phyloP scores from a whole-genome alignment of 768 basidiomycete genomes.

The Pleurotus pulmonarius region DNA sequence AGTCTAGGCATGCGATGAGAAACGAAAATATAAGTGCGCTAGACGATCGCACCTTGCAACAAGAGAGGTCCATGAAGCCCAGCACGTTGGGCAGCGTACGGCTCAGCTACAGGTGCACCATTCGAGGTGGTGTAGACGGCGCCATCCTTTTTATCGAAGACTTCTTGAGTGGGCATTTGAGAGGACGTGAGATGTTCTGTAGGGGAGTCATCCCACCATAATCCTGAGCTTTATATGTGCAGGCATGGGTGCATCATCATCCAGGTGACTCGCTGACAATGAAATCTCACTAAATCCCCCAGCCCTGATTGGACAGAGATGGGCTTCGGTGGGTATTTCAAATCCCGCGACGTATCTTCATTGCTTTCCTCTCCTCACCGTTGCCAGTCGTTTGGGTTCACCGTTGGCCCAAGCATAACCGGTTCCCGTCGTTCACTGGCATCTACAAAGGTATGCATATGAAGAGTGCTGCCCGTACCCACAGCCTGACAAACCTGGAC shows the following conservation, averaged over 20 bases:
- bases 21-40: neutral
- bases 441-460: neutral
- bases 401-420: neutral
- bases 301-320: slow-evolving; percentile 5
- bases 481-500: slow-evolving; percentile 5
- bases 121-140: slow-evolving; percentile 83
- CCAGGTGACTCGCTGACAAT: slow-evolving; percentile 1
- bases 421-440: slow-evolving; percentile 1
- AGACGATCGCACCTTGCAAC: slow-evolving; percentile 62
- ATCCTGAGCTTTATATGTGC: neutral
- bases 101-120: slow-evolving; percentile 72
- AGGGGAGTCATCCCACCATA: neutral
- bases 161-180: slow-evolving; percentile 63
- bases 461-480: neutral
- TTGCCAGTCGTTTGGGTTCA: neutral
- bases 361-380: neutral
- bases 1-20: slow-evolving; percentile 46
- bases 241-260: neutral
- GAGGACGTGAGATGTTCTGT: slow-evolving; percentile 8
- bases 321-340: neutral
- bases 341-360: slow-evolving; percentile 4
- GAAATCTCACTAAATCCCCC: slow-evolving; percentile 4
- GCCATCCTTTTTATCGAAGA: slow-evolving; percentile 48
- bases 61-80: slow-evolving; percentile 80
- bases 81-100: slow-evolving; percentile 76